phyloP scores from a whole-genome alignment of 345 rosid species.

The Hibiscus mutabilis region DNA sequence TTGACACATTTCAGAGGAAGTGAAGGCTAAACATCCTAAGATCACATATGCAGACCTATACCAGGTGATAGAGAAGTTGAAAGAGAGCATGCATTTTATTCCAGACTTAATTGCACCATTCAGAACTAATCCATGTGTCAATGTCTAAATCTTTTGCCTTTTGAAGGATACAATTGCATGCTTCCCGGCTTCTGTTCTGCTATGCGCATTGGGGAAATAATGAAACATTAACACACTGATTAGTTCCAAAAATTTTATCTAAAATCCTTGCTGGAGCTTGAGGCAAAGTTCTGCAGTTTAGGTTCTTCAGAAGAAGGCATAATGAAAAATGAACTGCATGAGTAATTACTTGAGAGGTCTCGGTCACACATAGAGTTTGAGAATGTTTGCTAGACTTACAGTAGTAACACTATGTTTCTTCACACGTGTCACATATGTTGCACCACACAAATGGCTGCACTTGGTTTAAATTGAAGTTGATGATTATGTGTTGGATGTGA shows the following conservation, averaged over 20 bases:
- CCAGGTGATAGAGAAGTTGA: slow-evolving; percentile 34
- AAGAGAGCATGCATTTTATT: background rate
- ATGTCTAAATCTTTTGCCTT: too few species aligned
- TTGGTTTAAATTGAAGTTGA: background rate
- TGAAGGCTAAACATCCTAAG: slow-evolving; percentile 76
- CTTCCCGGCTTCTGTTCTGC: background rate
- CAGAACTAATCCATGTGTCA: too few species aligned
- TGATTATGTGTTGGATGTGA: background rate
- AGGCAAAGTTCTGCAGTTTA: background rate
- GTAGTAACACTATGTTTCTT: background rate
- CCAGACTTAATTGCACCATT: background rate
- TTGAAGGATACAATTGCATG: background rate
- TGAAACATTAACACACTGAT: too few species aligned
- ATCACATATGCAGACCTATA: slow-evolving; percentile 74
- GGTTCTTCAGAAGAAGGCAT: background rate
- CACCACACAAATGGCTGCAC: background rate
- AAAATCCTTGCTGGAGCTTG: slow-evolving; percentile 1
- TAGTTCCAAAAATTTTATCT: background rate
- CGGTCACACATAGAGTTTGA: background rate
- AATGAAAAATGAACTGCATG: background rate
- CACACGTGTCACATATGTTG: background rate
- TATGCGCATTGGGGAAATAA: too few species aligned
- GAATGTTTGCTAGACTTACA: background rate
- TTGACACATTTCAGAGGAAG: slow-evolving; percentile 48
- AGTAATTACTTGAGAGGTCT: background rate